A percentile compares a stretch with the other conserved stretches of the same genome.
These are phyloP conservation scores for Tuber aestivum DNA, from an alignment of 495 filamentous ascomycete genomes.

Conservation along the genomic window DNA sequence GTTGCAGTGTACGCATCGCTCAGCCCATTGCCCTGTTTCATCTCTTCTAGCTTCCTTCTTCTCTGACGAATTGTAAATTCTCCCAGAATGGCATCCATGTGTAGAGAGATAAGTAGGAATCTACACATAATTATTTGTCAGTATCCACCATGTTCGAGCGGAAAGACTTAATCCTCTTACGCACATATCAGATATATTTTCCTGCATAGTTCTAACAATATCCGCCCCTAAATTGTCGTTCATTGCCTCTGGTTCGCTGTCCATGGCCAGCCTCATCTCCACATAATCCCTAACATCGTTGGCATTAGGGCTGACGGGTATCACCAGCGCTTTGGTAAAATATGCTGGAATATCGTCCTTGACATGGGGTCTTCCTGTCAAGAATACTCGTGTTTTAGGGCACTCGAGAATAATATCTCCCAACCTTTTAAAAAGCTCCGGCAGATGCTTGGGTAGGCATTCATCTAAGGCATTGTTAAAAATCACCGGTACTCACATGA, in stretches of 20 bases:
- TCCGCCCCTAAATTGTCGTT: neutral
- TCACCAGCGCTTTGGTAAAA: neutral
- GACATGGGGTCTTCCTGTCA: neutral
- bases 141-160: neutral
- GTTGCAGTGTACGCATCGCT: neutral
- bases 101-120: neutral
- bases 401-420: neutral
- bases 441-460: neutral
- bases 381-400: neutral
- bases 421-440: neutral
- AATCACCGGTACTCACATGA: too few relatives aligned
- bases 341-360: neutral
- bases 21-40: neutral
- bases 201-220: neutral
- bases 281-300: neutral
- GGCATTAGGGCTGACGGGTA: neutral
- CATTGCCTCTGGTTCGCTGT: neutral
- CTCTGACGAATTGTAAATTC: neutral
- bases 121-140: neutral
- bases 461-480: neutral
- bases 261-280: neutral
- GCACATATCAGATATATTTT: neutral
- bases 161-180: neutral
- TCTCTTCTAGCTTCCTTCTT: neutral
- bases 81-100: neutral